Conservation (phyloP, 805 yeast genomes). For the Metschnikowia gelsemii region DNA sequence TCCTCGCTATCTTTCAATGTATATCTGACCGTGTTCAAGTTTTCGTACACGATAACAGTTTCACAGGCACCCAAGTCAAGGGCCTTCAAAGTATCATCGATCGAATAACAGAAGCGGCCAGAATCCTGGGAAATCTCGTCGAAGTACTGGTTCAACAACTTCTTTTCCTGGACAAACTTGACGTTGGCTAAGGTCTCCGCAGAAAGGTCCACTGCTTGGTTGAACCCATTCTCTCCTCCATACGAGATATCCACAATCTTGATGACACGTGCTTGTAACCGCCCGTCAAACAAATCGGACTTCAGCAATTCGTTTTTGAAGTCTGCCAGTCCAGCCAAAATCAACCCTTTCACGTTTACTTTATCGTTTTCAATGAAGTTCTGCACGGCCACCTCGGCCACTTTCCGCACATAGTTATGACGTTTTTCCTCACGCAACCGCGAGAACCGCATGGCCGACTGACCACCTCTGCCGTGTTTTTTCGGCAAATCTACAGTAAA, state of each 20-base stretch:
- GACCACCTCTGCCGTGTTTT: constrained; percentile 99
- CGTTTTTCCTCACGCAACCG: constrained; percentile 99
- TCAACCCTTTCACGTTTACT: constrained; percentile 89
- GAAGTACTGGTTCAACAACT: constrained; percentile 84
- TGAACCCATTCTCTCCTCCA: constrained; percentile 99
- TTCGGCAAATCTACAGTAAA: constrained; percentile 96
- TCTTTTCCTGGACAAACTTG: constrained; percentile 97
- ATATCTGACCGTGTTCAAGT: constrained; percentile 81
- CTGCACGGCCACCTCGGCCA: constrained; percentile 97
- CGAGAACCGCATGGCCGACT: constrained; percentile 98
- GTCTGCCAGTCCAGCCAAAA: constrained; percentile 98
- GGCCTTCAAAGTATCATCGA: constrained; percentile 94
- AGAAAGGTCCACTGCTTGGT: constrained; percentile 97
- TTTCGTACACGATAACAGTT: constrained; percentile 87
- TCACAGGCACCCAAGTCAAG: constrained; percentile 96
- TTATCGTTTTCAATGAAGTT: constrained; percentile 94
- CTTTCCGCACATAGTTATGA: constrained; percentile 97
- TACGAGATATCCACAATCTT: constrained; percentile 95
- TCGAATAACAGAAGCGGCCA: constrained; percentile 97
- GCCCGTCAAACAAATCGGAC: constrained; percentile 89
- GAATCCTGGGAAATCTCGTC: constrained; percentile 97
- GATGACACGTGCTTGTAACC: constrained; percentile 83
- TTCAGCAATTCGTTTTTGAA: constrained; percentile 92
- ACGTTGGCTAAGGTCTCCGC: constrained; percentile 97
- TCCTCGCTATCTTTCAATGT: constrained; percentile 83